Conservation (phyloP, 1,284 basidiomycete genomes). For the Thelephora terrestris region DNA sequence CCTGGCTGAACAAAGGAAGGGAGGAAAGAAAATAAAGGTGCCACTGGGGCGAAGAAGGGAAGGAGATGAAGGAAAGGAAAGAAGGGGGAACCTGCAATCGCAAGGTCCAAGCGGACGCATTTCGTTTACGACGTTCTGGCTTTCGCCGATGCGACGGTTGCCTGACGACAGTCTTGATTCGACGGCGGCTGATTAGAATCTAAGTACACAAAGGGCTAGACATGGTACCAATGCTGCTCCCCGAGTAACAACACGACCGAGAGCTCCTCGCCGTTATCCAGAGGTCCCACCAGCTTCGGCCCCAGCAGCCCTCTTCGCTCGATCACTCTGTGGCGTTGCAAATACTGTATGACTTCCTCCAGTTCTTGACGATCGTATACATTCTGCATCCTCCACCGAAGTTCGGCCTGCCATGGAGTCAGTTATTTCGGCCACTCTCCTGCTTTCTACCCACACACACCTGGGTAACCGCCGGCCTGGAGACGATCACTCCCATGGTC, state of each 20-base stretch:
- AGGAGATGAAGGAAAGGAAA: constrained; percentile 20
- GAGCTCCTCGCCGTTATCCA: constrained; percentile 43
- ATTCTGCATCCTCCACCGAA: constrained; percentile 54
- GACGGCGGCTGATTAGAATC: background rate
- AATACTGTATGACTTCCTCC: constrained; percentile 47
- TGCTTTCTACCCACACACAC: constrained; percentile 29
- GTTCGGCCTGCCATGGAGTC: constrained; percentile 36
- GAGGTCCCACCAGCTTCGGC: constrained; percentile 10
- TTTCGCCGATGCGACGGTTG: background rate
- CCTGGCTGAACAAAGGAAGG: constrained; percentile 7
- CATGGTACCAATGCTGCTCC: constrained; percentile 45
- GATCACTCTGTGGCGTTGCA: constrained; percentile 41
- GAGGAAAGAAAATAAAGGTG: constrained; percentile 23
- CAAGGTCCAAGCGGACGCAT: background rate
- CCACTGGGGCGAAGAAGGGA: constrained; percentile 35
- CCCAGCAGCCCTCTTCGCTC: constrained; percentile 22
- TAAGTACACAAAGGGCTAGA: constrained; percentile 2
- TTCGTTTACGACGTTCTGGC: background rate
- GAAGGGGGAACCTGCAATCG: constrained; percentile 3
- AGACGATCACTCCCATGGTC: constrained; percentile 55
- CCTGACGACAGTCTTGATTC: background rate
- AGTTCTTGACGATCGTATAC: constrained; percentile 73
- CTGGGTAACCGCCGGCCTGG: constrained; percentile 66
- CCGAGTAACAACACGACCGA: constrained; percentile 33
- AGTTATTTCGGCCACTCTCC: background rate